Conservation (phyloP, 805 yeast genomes). For the Priceomyces fermenticarens region DNA sequence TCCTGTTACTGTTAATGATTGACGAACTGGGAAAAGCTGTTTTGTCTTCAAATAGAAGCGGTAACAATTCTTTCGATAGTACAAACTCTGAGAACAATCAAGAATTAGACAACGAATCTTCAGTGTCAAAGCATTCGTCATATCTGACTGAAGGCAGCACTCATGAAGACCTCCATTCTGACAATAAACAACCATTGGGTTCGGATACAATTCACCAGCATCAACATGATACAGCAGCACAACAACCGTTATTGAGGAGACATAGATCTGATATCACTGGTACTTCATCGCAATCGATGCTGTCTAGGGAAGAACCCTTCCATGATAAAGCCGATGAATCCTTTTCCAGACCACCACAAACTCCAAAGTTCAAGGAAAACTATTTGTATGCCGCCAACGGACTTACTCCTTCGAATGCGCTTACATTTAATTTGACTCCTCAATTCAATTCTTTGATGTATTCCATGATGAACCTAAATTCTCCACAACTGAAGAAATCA, state of each 20-base stretch:
- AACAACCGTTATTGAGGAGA: conserved; percentile 16
- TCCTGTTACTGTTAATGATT: conserved; percentile 33
- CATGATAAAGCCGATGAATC: neutral
- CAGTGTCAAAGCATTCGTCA: conserved; percentile 23
- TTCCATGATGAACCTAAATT: conserved; percentile 29
- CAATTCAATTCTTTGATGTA: conserved; percentile 41
- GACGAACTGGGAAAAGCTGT: conserved; percentile 43
- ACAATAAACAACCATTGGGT: neutral
- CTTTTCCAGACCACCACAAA: conserved; percentile 22
- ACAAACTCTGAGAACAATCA: neutral
- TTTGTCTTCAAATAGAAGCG: conserved; percentile 18
- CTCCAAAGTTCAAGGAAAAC: conserved; percentile 32
- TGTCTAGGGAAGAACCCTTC: conserved; percentile 8
- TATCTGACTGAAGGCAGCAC: neutral
- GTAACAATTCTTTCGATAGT: neutral
- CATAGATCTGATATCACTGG: conserved; percentile 22
- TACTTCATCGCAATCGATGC: neutral
- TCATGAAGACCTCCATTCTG: neutral
- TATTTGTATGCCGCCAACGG: conserved; percentile 23
- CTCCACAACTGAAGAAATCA: conserved; percentile 25
- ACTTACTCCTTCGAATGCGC: conserved; percentile 23
- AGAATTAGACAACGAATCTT: conserved; percentile 10
- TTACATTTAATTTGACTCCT: conserved; percentile 35
- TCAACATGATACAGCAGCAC: neutral
- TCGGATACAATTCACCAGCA: neutral